Evolutionary conservation across 768 basidiomycete species (phyloP), one percentile per base, ranked within the genome.

Genomic region (Lentinula lateritia): DNA sequence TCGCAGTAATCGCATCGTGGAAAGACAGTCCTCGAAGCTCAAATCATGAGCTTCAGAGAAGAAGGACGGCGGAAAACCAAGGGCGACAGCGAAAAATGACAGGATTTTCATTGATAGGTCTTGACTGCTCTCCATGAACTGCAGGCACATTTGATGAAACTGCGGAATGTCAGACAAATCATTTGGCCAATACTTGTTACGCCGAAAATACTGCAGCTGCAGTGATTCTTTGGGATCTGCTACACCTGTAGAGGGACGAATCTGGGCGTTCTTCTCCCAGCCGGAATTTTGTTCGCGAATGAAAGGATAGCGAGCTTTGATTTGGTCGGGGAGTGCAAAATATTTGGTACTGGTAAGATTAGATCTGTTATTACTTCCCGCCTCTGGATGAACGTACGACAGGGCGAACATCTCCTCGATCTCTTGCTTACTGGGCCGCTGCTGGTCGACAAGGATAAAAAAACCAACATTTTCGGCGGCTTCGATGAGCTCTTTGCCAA

Each of bases 151-250:
- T 52, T 34, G 15, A 52, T 36, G 32, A 6, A 52, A 52, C n/a
- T 52, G 16, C 35, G 50, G 50, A 15, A 52, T 52, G 6, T 15
- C 35, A 13, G 50, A 32, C 9, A 36, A 13, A 15, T 58, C 57
- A 6, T 13, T 46, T 9, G 57, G 57, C 57, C 57, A 46, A 32
- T 58, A 58, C 18, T 41, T 58, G 42, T 58, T 42, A 5, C 57
- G 39, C 28, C 57, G 36, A 48, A 58, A 45, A 16, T 48, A 58
- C 16, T 58, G 57, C 23, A 58, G 34, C 32, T 58, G 57, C 18
- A 58, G 16, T 9, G 42, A 45, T 46, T 58, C 57, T n/a, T 58
- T 58, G 18, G 57, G 57, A 28, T 58, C 57, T 8, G 57, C 57
- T 43, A 58, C 57, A 35, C 57, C 41, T n/a, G 57, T 58, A 42